A percentile compares a stretch with the other conserved stretches of the same genome.
These are phyloP conservation scores for Monilinia polystroma DNA, from an alignment of 2,329 filamentous ascomycete species.

Conservation along the genomic window DNA sequence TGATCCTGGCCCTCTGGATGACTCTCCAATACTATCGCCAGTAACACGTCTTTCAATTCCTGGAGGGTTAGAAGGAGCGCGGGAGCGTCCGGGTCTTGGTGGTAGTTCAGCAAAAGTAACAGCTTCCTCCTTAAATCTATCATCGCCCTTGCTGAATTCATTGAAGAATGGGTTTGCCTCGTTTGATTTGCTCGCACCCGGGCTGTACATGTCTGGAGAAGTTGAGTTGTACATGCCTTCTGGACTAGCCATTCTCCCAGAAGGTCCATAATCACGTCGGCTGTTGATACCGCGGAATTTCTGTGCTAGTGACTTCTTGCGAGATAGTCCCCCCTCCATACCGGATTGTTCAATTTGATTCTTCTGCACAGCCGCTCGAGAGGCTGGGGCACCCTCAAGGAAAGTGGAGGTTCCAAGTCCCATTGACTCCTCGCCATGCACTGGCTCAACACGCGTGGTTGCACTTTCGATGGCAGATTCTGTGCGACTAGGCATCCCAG, in stretches of 20 bases:
- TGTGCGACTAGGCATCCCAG: conserved; percentile 33
- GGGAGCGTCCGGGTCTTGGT: conserved; percentile 39
- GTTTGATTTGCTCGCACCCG: conserved; percentile 42
- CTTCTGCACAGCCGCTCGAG: conserved; percentile 73
- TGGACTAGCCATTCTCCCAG: conserved; percentile 58
- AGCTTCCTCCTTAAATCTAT: conserved; percentile 58
- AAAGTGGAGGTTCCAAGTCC: conserved; percentile 94
- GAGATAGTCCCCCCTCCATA: conserved; percentile 65
- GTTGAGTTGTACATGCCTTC: conserved; percentile 48
- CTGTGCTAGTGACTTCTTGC: conserved; percentile 94
- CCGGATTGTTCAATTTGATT: conserved; percentile 61
- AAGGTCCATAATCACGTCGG: conserved; percentile 59
- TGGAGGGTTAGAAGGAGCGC: conserved; percentile 59
- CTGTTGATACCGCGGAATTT: conserved; percentile 81
- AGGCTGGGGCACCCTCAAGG: conserved; percentile 87
- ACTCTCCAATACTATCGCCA: conserved; percentile 50
- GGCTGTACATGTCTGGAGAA: conserved; percentile 39
- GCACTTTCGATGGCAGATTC: conserved; percentile 63
- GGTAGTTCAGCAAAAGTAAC: conserved; percentile 47
- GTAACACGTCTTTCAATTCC: conserved; percentile 65
- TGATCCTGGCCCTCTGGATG: conserved; percentile 40
- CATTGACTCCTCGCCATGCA: conserved; percentile 80
- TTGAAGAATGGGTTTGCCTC: conserved; percentile 78
- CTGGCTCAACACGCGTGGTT: conserved; percentile 61
- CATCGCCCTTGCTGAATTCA: conserved; percentile 67